Conservation (phyloP, 345 rosid genomes). For the Gossypium ekmanianum region DNA sequence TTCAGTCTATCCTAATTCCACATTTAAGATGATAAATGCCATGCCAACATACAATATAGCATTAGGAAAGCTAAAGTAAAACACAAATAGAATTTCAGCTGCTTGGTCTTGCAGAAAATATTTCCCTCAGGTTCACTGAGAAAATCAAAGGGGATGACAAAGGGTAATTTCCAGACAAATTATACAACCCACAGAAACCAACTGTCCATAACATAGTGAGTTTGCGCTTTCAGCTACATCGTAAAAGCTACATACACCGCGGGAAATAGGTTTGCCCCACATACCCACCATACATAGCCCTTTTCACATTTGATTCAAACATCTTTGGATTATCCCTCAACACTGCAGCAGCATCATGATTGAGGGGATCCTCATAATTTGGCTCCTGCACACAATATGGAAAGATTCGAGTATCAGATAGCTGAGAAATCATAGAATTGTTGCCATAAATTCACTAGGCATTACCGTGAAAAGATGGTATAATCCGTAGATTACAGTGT, state of each 20-base stretch:
- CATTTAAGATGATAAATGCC: not conserved
- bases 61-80: not conserved
- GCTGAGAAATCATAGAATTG: not conserved
- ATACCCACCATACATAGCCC: slow-evolving; percentile 78
- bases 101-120: slow-evolving; percentile 12
- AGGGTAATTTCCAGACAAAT: slow-evolving; percentile 23
- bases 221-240: slow-evolving; percentile 10
- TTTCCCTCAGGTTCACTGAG: slow-evolving; percentile 13
- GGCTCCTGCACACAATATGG: slow-evolving; percentile 58
- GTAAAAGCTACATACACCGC: slow-evolving; percentile 49
- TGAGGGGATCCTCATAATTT: slow-evolving; percentile 88
- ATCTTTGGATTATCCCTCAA: slow-evolving; percentile 76
- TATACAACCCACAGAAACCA: slow-evolving; percentile 26
- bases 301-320: slow-evolving; percentile 67
- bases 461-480: slow-evolving; percentile 92
- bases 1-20: not conserved
- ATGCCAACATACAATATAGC: slow-evolving; percentile 11
- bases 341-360: slow-evolving; percentile 86
- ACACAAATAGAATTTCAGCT: slow-evolving; percentile 3
- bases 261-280: slow-evolving; percentile 70
- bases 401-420: slow-evolving; percentile 3
- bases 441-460: not conserved
- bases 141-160: slow-evolving; percentile 16
- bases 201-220: slow-evolving; percentile 12
- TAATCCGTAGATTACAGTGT: slow-evolving; percentile 86